A percentile compares a stretch with the other conserved stretches of the same genome.
Conservation (phyloP, 192 early-diverging fungal genomes). For the Mortierella antarctica region DNA sequence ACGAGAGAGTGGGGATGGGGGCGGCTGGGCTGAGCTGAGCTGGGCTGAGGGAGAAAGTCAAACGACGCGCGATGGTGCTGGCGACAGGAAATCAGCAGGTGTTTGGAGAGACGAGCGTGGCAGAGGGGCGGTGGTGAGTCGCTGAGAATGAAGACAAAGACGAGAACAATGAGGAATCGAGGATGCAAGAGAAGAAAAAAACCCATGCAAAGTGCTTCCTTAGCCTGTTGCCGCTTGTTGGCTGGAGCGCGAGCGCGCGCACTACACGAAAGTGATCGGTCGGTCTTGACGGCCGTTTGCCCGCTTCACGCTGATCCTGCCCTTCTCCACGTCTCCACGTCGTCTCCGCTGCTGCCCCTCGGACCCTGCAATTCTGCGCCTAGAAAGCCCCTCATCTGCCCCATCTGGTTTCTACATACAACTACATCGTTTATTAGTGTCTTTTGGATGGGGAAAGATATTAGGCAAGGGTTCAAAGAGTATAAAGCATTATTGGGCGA, state of each 20-base stretch:
- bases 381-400: neutral
- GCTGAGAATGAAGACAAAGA: no score
- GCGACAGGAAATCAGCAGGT: neutral
- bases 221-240: neutral
- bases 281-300: conserved; percentile 20
- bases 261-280: conserved; percentile 10
- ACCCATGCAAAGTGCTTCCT: neutral
- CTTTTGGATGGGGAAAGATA: neutral
- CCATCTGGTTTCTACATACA: no score
- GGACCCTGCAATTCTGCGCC: neutral
- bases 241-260: neutral
- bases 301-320: neutral
- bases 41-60: neutral
- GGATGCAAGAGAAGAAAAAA: neutral
- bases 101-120: no score
- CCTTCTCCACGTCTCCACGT: neutral
- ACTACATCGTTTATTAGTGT: no score
- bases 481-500: neutral
- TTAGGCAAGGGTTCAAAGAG: neutral
- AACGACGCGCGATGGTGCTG: neutral
- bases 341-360: no score
- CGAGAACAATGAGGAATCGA: no score
- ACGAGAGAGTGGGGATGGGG: neutral
- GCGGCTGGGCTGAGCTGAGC: neutral
- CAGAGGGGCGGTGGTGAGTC: no score